Evolutionary conservation across 345 rosid genomes (phyloP), one percentile per base, ranked within the genome.

Genomic region (Capsella bursapastoris): DNA sequence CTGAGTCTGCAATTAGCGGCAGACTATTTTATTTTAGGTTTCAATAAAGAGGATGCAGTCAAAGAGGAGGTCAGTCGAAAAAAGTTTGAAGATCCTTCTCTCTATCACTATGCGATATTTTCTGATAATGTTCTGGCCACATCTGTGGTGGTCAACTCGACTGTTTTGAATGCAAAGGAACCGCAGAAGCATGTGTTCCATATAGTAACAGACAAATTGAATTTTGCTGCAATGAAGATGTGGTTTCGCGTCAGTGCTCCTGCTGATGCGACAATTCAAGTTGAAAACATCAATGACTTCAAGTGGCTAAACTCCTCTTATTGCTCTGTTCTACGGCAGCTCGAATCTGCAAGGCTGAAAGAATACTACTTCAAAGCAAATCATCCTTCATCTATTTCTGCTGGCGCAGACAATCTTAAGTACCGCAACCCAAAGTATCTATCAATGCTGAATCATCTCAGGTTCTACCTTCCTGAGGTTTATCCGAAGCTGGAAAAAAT

Each of bases 101-200:
- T 96, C 56, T 87, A 90, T 75, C 98, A 96, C 80, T 90, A 92
- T 82, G 96, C 99, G 6, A 88, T 95, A 71, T 95, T 95, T 75
- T 95, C 99, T 12, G 98, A 95, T 77, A 95, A 95, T 58, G 93
- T 92, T 16, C 85, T 95, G 48, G 99, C 99, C 11, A 87, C 98
- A 70, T 90, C 99, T 32, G 97, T 95, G 68, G 99, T 92, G 57
- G 88, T 95, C 75, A 95, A 92, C 84, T 95, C 99, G 65, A 90
- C 96, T 2, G 84, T 79, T 69, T 76, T 80, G 57, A 93, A 90
- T 78, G 88, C 86, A 14, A 73, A 72, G 47, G 89, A 86, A 74
- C 96, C 97, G 16, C 87, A 84, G 87, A 92, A 87, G 81, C 98
- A 96, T 14, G 89, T 92, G 35, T 88, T 92, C 88, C 99, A 92